Base-by-base conservation (phyloP, 1,284 basidiomycete species). In the Kwoniella shivajii region DNA sequence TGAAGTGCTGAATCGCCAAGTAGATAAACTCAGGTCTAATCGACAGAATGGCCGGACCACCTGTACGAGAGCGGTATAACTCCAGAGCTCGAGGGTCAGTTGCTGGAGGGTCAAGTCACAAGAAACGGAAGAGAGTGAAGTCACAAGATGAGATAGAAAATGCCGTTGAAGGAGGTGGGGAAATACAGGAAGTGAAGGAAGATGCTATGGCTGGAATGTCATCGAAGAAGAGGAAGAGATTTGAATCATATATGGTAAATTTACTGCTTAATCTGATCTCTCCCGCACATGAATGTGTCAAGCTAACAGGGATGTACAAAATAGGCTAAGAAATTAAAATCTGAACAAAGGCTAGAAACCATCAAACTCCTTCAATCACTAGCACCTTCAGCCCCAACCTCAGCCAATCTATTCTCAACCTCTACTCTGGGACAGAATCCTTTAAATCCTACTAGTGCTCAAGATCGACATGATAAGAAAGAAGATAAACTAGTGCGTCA, bases 401-500 rank as follows among this genome's bases (percentile, higher is more conserved):
- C 65, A 1, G 57, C 68, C 14, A 59, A 66, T 6, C 60, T 75
- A 30, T 60, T 67, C 9, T 73, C 73, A 6, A 64, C 72, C 2
- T 63, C 69, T 3, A 66, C 67, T 2, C 57, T 72, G 0, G 75
- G 74, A 6, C 77, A 78, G 59, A 74, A 73, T 44, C 77, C 77
- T 0, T 24, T 65, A 2, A 69, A 68, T 22, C 76, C 76, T 1
- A 67, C 68, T 2, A 77, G 72, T 31, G 76, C 77, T 0, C 55
- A 70, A 42, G 68, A 78, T 41, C 86, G 95, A 69, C 88, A 88
- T 0, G 85, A 89, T 44, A 86, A 86, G 69, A 88, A 90, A 60
- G 90, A 91, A 74, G 86, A 85, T 64, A 80, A 87, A 13, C 83
- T 84, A 56, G 85, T 87, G 11, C 81, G 88, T 47, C 81, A 89